phyloP scores from a whole-genome alignment of 306 rosid genomes.

The Argentina anserina region DNA sequence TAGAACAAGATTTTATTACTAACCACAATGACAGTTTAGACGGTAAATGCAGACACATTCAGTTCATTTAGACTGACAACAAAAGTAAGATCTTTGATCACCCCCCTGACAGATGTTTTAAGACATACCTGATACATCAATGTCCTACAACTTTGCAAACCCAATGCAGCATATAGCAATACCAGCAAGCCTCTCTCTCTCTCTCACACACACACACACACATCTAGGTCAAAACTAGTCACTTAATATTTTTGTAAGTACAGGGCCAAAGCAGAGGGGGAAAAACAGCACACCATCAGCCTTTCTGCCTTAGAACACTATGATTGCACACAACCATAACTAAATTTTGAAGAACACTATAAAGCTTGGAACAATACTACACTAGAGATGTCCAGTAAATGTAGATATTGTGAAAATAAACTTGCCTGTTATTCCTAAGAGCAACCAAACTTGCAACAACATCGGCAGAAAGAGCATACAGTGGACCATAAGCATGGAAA shows the following conservation, averaged over 20 bases:
- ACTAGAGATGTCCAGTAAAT: slow-evolving; percentile 3
- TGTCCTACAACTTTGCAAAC: not conserved
- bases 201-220: no score
- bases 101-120: not conserved
- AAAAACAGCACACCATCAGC: not conserved
- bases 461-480: slow-evolving; percentile 89
- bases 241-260: not conserved
- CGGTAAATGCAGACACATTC: not conserved
- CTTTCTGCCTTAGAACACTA: not conserved
- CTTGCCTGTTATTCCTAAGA: slow-evolving; percentile 80
- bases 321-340: not conserved
- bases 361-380: not conserved
- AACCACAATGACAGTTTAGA: not conserved
- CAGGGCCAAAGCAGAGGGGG: no score
- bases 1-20: not conserved
- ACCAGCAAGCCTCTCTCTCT: no score
- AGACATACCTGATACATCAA: not conserved
- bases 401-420: not conserved
- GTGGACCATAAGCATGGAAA: slow-evolving; percentile 97
- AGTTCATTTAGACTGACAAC: not conserved
- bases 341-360: not conserved
- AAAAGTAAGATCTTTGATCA: not conserved
- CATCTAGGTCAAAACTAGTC: not conserved
- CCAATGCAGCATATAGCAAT: not conserved
- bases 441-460: slow-evolving; percentile 94